Evolutionary conservation across 805 yeast species (phyloP).

Genomic region (Monosporozyma yasuniensis): DNA sequence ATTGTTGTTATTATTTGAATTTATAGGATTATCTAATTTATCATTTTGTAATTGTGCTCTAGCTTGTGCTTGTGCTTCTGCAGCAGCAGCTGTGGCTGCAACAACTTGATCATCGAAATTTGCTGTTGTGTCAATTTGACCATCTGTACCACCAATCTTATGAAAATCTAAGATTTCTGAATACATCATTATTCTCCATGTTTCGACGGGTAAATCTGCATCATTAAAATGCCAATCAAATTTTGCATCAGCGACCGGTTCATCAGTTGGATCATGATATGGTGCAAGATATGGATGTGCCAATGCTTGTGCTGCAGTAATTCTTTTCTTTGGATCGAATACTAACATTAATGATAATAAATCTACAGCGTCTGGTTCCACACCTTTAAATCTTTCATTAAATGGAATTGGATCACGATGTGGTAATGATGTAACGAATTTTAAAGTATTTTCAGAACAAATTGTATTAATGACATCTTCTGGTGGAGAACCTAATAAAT

Average conservation of each 20-base stretch:
- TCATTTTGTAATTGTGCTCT: constrained; percentile 13
- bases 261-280: constrained; percentile 95
- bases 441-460: constrained; percentile 87
- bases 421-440: constrained; percentile 90
- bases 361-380: constrained; percentile 82
- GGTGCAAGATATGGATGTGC: constrained; percentile 88
- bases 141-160: constrained; percentile 55
- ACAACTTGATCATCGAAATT: constrained; percentile 32
- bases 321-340: constrained; percentile 90
- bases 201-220: constrained; percentile 77
- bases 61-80: constrained; percentile 28
- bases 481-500: constrained; percentile 92
- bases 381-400: constrained; percentile 53
- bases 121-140: constrained; percentile 29
- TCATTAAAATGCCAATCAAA: constrained; percentile 98
- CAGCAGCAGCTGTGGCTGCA: constrained; percentile 32
- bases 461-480: constrained; percentile 92
- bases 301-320: constrained; percentile 84
- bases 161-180: constrained; percentile 94
- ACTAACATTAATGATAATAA: constrained; percentile 82
- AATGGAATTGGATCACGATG: constrained; percentile 88
- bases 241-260: constrained; percentile 76
- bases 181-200: constrained; percentile 99
- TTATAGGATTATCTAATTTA: neutral
- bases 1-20: constrained; percentile 5